Conservation (phyloP, 1,284 basidiomycete species). For the Irpex lacteus region DNA sequence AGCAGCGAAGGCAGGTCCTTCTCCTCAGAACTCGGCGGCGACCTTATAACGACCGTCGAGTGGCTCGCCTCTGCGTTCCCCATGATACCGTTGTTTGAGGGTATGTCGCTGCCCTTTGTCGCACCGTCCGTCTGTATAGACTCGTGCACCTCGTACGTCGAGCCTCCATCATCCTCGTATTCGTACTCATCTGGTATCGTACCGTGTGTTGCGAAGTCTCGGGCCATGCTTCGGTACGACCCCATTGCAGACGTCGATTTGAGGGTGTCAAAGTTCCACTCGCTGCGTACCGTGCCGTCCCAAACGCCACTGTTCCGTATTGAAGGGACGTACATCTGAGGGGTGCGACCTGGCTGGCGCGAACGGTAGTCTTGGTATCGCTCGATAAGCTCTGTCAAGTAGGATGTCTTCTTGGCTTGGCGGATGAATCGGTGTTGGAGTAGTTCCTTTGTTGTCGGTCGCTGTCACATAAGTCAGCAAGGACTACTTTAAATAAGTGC, state of each 20-base stretch:
- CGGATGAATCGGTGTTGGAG: constrained; percentile 92
- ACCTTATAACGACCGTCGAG: constrained; percentile 69
- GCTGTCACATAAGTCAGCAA: constrained; percentile 41
- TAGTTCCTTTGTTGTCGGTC: constrained; percentile 88
- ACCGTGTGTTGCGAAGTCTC: constrained; percentile 58
- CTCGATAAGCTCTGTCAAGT: constrained; percentile 85
- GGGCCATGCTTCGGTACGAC: constrained; percentile 64
- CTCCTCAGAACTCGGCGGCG: constrained; percentile 33
- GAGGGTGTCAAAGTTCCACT: constrained; percentile 96
- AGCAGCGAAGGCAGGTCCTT: constrained; percentile 42
- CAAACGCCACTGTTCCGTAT: constrained; percentile 55
- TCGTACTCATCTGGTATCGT: constrained; percentile 47
- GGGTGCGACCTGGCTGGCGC: constrained; percentile 53
- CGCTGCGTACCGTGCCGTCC: constrained; percentile 80
- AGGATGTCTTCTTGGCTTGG: constrained; percentile 76
- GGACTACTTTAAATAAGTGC: constrained; percentile 10
- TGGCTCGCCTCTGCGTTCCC: constrained; percentile 53
- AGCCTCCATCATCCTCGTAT: constrained; percentile 46
- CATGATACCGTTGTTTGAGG: constrained; percentile 38
- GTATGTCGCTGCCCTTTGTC: constrained; percentile 59
- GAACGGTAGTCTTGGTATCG: constrained; percentile 71
- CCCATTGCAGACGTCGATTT: constrained; percentile 73
- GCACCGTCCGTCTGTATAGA: constrained; percentile 58
- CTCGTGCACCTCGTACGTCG: constrained; percentile 30
- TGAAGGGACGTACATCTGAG: constrained; percentile 49